phyloP scores from a whole-genome alignment of 768 basidiomycete genomes.

The Termitomyces heimii region DNA sequence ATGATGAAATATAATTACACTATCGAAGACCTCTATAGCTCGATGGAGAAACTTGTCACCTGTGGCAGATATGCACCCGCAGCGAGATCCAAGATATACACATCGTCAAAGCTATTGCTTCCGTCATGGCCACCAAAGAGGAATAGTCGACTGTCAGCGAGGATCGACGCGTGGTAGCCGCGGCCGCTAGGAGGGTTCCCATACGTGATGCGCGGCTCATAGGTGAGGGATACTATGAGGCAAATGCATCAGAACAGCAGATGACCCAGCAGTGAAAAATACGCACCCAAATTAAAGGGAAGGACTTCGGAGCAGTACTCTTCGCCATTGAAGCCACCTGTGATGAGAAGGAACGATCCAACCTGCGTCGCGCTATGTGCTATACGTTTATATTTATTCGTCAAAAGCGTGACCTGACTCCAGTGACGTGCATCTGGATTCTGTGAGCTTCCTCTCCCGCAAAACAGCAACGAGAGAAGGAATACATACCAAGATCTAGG shows the following conservation, averaged over 20 bases:
- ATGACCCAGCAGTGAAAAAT: background rate
- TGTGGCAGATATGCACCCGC: conserved; percentile 88
- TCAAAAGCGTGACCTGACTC: conserved; percentile 37
- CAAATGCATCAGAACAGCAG: background rate
- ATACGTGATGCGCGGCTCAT: conserved; percentile 63
- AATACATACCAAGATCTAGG: conserved; percentile 69
- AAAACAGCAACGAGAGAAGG: background rate
- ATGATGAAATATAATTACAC: background rate
- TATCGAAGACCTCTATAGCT: conserved; percentile 18
- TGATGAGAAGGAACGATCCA: conserved; percentile 85
- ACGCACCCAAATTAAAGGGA: conserved; percentile 80
- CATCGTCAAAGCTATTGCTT: conserved; percentile 76
- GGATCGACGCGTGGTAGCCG: conserved; percentile 79
- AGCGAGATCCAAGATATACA: conserved; percentile 80
- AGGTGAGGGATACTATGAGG: conserved; percentile 70
- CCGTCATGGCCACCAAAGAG: conserved; percentile 90
- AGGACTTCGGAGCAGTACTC: conserved; percentile 72
- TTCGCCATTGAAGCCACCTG: conserved; percentile 82
- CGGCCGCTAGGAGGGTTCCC: conserved; percentile 69
- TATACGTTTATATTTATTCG: conserved; percentile 50
- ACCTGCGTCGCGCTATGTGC: conserved; percentile 88
- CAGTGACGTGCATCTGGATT: conserved; percentile 36
- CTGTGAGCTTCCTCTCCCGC: background rate
- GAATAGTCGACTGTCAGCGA: conserved; percentile 82
- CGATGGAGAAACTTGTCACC: conserved; percentile 71